phyloP scores from a whole-genome alignment of 441 rosid species.

The Pelargonium exstipulatum region DNA sequence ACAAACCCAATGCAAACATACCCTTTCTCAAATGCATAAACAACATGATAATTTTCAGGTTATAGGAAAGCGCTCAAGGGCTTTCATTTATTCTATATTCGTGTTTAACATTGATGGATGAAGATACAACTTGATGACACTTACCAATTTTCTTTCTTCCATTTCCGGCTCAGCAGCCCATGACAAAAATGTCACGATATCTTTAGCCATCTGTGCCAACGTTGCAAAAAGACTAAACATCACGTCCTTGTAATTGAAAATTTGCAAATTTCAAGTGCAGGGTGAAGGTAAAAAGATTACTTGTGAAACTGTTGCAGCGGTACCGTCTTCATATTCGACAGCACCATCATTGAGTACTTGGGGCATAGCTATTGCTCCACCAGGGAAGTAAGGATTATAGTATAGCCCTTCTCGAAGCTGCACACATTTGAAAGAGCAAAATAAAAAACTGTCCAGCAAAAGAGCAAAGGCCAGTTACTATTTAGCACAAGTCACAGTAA shows the following conservation, averaged over 20 bases:
- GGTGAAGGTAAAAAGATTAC: constrained; percentile 28
- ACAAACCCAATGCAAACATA: neutral
- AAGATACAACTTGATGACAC: neutral
- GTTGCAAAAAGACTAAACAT: neutral
- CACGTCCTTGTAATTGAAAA: neutral
- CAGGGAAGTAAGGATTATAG: constrained; percentile 99
- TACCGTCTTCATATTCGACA: constrained; percentile 95
- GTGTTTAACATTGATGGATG: neutral
- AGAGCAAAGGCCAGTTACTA: neutral
- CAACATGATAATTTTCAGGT: too few relatives aligned
- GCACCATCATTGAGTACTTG: constrained; percentile 97
- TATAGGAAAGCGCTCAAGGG: too few relatives aligned
- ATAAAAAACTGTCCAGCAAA: neutral
- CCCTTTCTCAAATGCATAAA: too few relatives aligned
- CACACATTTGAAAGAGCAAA: neutral
- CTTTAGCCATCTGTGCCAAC: constrained; percentile 90
- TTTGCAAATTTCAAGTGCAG: neutral
- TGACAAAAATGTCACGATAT: constrained; percentile 77
- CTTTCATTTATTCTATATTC: too few relatives aligned
- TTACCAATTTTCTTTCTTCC: constrained; percentile 98
- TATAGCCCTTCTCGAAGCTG: constrained; percentile 93
- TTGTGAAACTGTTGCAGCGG: constrained; percentile 96
- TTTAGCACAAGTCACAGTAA: neutral
- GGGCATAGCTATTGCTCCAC: constrained; percentile 99
- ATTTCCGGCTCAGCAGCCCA: constrained; percentile 99